These are phyloP conservation scores for Malassezia furfur DNA, from an alignment of 1,284 basidiomycete species.

Conservation along the genomic window DNA sequence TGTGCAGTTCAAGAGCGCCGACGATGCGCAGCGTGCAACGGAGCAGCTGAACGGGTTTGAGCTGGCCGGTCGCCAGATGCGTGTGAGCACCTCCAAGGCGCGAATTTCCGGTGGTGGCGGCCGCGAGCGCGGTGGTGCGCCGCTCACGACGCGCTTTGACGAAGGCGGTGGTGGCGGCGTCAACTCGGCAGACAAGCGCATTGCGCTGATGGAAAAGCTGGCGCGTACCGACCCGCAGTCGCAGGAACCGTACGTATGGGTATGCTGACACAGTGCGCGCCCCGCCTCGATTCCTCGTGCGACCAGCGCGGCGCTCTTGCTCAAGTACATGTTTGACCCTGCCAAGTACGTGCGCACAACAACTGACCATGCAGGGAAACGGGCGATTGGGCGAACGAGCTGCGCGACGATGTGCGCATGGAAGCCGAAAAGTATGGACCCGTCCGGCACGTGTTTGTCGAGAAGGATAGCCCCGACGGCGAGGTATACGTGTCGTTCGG, in stretches of 20 bases:
- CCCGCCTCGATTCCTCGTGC: conserved; percentile 60
- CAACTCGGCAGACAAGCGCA: conserved; percentile 29
- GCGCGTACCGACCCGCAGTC: conserved; percentile 25
- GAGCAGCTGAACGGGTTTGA: conserved; percentile 99
- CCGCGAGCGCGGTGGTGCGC: conserved; percentile 13
- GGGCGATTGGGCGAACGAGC: conserved; percentile 92
- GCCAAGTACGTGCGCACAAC: conserved; percentile 57
- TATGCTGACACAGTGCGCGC: conserved; percentile 12
- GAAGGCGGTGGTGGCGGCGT: conserved; percentile 43
- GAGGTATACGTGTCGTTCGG: conserved; percentile 95
- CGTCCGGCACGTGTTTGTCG: conserved; percentile 79
- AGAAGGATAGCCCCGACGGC: conserved; percentile 70
- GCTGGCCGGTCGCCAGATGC: conserved; percentile 70
- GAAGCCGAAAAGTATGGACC: conserved; percentile 82
- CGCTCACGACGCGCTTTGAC: conserved; percentile 32
- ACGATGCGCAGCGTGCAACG: conserved; percentile 87
- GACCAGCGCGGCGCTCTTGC: conserved; percentile 56
- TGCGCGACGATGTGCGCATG: conserved; percentile 86
- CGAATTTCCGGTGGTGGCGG: not conserved
- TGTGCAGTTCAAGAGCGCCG: conserved; percentile 77
- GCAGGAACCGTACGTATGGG: not conserved
- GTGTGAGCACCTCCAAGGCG: conserved; percentile 29
- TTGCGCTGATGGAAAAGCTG: conserved; percentile 45
- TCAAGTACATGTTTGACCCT: conserved; percentile 94
- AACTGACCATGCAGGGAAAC: conserved; percentile 59